Conservation (phyloP, 805 yeast genomes). For the Cyberlindnera petersonii region DNA sequence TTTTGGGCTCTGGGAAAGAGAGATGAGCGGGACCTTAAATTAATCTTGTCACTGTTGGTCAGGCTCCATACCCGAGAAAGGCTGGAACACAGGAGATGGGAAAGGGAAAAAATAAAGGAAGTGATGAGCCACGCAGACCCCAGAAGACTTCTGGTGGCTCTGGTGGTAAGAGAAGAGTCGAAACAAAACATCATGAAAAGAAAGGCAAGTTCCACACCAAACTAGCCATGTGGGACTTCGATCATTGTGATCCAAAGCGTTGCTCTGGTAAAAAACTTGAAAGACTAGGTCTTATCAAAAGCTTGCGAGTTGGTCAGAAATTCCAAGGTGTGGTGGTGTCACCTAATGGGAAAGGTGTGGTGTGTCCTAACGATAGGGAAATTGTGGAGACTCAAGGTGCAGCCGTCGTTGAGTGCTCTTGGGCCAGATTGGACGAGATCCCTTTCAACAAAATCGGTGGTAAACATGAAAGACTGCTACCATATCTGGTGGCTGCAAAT, state of each 20-base stretch:
- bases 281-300: constrained; percentile 76
- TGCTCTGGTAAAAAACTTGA: constrained; percentile 95
- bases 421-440: constrained; percentile 98
- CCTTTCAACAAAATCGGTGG: constrained; percentile 95
- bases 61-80: no score
- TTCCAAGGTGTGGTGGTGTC: constrained; percentile 88
- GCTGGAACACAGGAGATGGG: constrained; percentile 30
- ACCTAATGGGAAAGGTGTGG: constrained; percentile 87
- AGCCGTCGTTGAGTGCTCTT: constrained; percentile 98
- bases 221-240: constrained; percentile 98
- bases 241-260: constrained; percentile 96
- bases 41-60: no score
- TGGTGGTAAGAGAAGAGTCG: constrained; percentile 43
- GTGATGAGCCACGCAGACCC: constrained; percentile 39
- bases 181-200: constrained; percentile 29
- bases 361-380: constrained; percentile 80
- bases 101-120: constrained; percentile 44
- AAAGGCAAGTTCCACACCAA: constrained; percentile 64
- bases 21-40: no score
- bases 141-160: constrained; percentile 57
- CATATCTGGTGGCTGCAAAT: constrained; percentile 92
- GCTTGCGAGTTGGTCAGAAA: constrained; percentile 86
- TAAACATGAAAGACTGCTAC: constrained; percentile 76
- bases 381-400: constrained; percentile 79
- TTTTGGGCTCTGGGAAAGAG: no score